These are phyloP conservation scores for Acanthochlamys bracteata DNA, from an alignment of 106 monocot species.

Conservation along the genomic window DNA sequence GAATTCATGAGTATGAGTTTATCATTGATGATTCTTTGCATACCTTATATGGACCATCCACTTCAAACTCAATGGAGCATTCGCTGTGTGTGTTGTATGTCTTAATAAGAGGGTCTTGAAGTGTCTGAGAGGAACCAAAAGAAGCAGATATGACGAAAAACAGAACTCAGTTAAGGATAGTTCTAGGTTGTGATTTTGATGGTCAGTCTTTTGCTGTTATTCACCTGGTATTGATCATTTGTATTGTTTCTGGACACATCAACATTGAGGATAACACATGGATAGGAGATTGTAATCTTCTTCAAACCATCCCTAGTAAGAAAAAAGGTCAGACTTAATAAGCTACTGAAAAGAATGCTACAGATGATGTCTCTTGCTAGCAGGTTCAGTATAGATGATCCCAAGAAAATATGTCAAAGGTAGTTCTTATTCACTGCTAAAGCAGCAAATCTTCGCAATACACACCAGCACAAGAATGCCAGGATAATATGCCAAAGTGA, in stretches of 20 bases:
- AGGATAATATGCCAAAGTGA: too few relatives aligned
- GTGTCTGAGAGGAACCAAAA: slow-evolving; percentile 34
- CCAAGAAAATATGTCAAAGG: too few relatives aligned
- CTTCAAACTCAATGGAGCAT: slow-evolving; percentile 99
- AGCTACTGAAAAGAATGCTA: too few relatives aligned
- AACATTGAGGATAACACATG: slow-evolving; percentile 97
- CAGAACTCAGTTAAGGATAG: neutral
- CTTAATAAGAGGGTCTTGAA: slow-evolving; percentile 66
- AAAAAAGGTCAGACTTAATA: neutral
- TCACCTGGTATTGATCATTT: slow-evolving; percentile 96
- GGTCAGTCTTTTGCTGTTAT: neutral
- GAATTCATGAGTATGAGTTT: neutral
- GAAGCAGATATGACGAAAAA: neutral
- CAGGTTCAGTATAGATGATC: too few relatives aligned
- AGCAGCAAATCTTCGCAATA: too few relatives aligned
- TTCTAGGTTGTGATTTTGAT: neutral
- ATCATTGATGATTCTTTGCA: neutral
- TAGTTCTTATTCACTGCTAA: too few relatives aligned
- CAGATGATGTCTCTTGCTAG: too few relatives aligned
- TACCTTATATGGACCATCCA: slow-evolving; percentile 98
- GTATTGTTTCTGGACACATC: slow-evolving; percentile 98
- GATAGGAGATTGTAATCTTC: slow-evolving; percentile 92
- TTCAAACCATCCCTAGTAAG: slow-evolving; percentile 58
- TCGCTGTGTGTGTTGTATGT: slow-evolving; percentile 86
- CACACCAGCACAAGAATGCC: too few relatives aligned